A percentile compares a stretch with the other conserved stretches of the same genome.
These are phyloP conservation scores for Colletotrichum nymphaeae DNA, from an alignment of 2,329 filamentous ascomycete genomes.

Conservation along the genomic window DNA sequence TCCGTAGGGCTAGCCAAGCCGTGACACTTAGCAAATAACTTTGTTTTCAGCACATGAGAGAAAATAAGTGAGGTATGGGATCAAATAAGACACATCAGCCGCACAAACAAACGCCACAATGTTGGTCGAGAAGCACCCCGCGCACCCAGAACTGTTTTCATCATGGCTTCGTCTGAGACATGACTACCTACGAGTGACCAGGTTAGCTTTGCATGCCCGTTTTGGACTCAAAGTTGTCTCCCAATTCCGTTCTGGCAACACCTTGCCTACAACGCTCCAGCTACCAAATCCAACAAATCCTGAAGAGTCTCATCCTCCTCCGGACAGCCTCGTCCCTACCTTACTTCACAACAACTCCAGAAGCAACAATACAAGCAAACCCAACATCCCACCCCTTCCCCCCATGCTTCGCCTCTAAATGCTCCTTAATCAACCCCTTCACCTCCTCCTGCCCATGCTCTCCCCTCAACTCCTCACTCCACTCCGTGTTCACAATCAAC, in stretches of 20 bases:
- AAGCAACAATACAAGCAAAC: neutral
- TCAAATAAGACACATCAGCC: neutral
- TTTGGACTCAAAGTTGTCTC: neutral
- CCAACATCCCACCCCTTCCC: constrained; percentile 18
- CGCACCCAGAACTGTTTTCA: neutral
- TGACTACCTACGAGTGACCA: neutral
- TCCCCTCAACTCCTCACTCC: neutral
- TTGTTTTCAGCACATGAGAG: neutral
- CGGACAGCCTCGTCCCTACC: neutral
- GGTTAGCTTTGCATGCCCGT: neutral
- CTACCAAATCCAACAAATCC: neutral
- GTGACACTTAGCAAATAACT: neutral
- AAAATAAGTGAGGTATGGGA: neutral
- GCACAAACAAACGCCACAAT: neutral
- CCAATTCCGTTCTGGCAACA: neutral
- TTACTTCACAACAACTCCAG: neutral
- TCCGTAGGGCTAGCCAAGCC: neutral
- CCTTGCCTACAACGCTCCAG: neutral
- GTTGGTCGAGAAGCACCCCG: neutral
- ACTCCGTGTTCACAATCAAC: neutral
- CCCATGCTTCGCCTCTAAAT: neutral
- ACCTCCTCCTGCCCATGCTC: neutral
- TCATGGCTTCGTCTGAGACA: neutral
- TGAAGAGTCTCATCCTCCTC: neutral
- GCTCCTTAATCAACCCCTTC: neutral